Percentiles rank a stretch among this genome's conserved stretches.
Conservation (phyloP, 306 rosid species). For the Clitoria ternatea region DNA sequence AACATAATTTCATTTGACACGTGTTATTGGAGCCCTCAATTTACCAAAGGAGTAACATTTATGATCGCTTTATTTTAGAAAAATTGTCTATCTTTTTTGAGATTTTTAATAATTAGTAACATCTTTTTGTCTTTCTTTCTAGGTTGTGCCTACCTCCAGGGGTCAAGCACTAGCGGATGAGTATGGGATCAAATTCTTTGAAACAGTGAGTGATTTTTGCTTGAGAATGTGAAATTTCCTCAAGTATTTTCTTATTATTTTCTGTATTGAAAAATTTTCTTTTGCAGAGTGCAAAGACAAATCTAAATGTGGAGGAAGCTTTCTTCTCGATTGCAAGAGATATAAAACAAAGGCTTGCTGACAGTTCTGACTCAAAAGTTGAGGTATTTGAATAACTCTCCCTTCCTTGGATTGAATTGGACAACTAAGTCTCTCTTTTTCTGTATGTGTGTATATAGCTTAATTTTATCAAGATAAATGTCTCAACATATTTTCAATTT, state of each 20-base stretch:
- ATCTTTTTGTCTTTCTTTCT: not conserved
- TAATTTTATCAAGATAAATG: not conserved
- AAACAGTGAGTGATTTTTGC: conserved; percentile 68
- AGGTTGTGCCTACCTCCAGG: conserved; percentile 92
- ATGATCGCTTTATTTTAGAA: too few relatives aligned
- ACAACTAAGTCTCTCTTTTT: too few relatives aligned
- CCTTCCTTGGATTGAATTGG: not conserved
- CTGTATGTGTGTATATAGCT: not conserved
- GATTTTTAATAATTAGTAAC: conserved; percentile 4
- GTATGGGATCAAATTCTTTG: conserved; percentile 92
- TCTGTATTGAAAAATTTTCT: conserved; percentile 8
- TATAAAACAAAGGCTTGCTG: conserved; percentile 85
- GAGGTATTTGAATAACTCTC: conserved; percentile 50
- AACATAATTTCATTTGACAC: too few relatives aligned
- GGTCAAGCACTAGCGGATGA: conserved; percentile 98
- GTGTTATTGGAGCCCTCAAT: too few relatives aligned
- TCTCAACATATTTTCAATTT: not conserved
- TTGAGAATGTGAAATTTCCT: conserved; percentile 15
- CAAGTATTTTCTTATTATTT: not conserved
- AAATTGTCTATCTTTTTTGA: too few relatives aligned
- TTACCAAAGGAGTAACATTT: too few relatives aligned
- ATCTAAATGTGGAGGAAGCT: conserved; percentile 90
- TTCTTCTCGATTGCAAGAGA: conserved; percentile 89
- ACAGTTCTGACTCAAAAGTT: conserved; percentile 57
- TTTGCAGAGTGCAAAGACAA: conserved; percentile 89